These are phyloP conservation scores for Podospora tetraspora DNA, from an alignment of 495 filamentous ascomycete genomes.

Conservation along the genomic window DNA sequence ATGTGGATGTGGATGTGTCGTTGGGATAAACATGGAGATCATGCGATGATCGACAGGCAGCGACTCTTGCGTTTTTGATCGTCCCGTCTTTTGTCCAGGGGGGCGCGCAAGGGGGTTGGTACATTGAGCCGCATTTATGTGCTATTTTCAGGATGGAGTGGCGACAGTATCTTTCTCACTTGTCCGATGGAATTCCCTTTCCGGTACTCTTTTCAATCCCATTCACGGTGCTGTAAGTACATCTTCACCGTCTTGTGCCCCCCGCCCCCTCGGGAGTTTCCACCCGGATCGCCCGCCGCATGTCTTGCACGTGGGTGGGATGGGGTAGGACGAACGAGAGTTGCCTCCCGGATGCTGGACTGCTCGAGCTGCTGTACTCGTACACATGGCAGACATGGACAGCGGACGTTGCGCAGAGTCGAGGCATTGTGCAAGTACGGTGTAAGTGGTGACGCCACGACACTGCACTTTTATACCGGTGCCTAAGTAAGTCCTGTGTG, in stretches of 20 bases:
- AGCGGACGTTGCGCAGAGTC: not conserved
- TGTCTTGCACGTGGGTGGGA: not conserved
- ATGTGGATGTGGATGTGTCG: not conserved
- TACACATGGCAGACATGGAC: not conserved
- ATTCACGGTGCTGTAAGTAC: not conserved
- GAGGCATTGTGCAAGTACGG: not conserved
- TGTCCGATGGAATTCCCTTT: no score
- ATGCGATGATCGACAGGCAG: not conserved
- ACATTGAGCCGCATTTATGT: not conserved
- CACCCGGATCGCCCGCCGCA: not conserved
- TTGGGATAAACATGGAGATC: not conserved
- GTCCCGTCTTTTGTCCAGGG: not conserved
- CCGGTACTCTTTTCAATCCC: not conserved
- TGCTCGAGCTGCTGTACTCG: not conserved
- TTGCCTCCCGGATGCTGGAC: not conserved
- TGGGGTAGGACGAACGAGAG: not conserved
- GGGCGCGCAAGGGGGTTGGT: not conserved
- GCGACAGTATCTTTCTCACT: not conserved
- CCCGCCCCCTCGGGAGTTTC: not conserved
- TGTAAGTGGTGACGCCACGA: not conserved
- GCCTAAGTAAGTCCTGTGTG: not conserved
- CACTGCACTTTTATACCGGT: not conserved
- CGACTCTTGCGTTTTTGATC: not conserved
- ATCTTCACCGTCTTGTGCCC: not conserved
- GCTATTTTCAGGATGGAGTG: not conserved